Base-by-base conservation (phyloP, 352 stramenopile species). In the Phytophthora europaea region DNA sequence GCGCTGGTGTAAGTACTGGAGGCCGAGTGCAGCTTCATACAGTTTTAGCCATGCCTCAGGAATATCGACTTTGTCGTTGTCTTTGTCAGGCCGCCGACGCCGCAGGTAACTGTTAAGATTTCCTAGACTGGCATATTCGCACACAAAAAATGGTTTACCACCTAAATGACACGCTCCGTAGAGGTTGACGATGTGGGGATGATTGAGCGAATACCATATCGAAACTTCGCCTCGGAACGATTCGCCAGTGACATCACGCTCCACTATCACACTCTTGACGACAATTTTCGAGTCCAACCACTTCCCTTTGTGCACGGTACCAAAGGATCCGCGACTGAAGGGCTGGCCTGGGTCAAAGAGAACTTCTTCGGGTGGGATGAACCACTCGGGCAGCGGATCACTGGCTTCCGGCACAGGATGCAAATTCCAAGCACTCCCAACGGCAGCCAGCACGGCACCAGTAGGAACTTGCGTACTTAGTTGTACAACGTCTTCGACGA, bases 141-240 rank as follows among this genome's bases (percentile, higher is more conserved):
- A 77, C 5, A 81, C 76, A 28, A 81, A 76, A 13, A 74, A 73
- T 3, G 57, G 67, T 55, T 61, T 63, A 9, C 64, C 23, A 15
- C 69, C 57, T 7, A 83, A 8, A 26, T 81, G 76, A 16, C 71
- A 83, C 1, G 60, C 73, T 2, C 73, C 76, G 20, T 67, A 83
- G 28, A 83, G 51, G 23, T 77, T 73, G n/a, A 81, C 50, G 2
- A 83, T 65, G 36, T 83, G 65, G 5, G 76, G 66, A 31, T 83
- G 73, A 16, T 72, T 79, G 9, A 79, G 61, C 1, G 40, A 54
- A 57, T 67, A 79, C 73, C 76, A 83, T 3, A 74, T 64, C 5
- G 61, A 56, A 7, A 68, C 64, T 58, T 82, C 75, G 22, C 59
- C 16, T 40, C 34, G 58, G 13, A 79, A 79, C 9, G 38, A 40